Evolutionary conservation across 225 moss, liverwort and hornwort species (phyloP).

Genomic region (Ulota crispa): DNA sequence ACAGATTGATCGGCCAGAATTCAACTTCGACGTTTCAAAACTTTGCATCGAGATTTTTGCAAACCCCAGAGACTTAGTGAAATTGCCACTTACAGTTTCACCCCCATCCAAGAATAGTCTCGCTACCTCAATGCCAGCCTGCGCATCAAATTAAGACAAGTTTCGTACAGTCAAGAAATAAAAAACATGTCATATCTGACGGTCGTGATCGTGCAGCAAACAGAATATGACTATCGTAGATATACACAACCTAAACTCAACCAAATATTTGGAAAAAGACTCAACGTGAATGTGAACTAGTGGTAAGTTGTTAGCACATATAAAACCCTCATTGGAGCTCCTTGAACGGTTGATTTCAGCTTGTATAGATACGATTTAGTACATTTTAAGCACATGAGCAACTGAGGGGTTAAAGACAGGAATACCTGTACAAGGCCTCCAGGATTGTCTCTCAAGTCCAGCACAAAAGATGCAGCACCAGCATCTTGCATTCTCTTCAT

Average conservation of each 20-base stretch:
- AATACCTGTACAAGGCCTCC: slow-evolving; percentile 89
- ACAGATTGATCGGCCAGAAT: not conserved
- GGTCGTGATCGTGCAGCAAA: not conserved
- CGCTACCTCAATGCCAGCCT: slow-evolving; percentile 93
- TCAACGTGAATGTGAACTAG: not conserved
- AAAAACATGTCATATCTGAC: not conserved
- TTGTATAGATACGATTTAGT: not conserved
- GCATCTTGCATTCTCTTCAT: slow-evolving; percentile 87
- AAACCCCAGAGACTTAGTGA: not conserved
- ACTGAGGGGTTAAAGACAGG: not conserved
- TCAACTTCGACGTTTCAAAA: not conserved
- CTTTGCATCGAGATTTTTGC: not conserved
- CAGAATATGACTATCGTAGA: not conserved
- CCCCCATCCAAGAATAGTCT: slow-evolving; percentile 79
- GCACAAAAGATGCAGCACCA: slow-evolving; percentile 79
- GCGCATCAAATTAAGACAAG: slow-evolving; percentile 25
- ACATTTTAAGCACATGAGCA: not conserved
- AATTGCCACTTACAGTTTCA: slow-evolving; percentile 63
- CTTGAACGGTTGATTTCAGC: not conserved
- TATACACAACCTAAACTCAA: not conserved
- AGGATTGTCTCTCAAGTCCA: slow-evolving; percentile 93
- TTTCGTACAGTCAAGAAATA: not conserved
- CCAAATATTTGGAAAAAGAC: not conserved
- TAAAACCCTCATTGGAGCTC: not conserved
- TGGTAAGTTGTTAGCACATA: not conserved